Base-by-base conservation (phyloP, 2,329 filamentous ascomycete genomes). In the Westerdykella sp. region DNA sequence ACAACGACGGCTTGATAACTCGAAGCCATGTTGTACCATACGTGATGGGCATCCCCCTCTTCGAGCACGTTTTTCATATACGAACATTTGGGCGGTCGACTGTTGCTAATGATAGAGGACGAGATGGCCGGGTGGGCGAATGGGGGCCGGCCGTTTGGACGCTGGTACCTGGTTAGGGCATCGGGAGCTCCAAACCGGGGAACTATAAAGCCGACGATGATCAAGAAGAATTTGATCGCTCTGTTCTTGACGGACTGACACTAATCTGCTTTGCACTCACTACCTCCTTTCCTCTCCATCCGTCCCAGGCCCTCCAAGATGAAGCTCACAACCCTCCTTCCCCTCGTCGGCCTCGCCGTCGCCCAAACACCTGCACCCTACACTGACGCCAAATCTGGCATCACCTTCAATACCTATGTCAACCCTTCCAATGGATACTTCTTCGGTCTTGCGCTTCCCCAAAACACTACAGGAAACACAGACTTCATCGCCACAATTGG, bases 401-500 rank as follows among this genome's bases (percentile, higher is more conserved):
- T 62, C 31, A 55, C 57, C 2, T 60, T 62, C 51, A 54, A 52
- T 36, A 42, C 46, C 16, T 53, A 53, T 40, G 34, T 63, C 25
- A 48, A 59, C 21, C 55, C 47, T 37, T 68, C 62, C 6, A 42
- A 37, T 41, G 68, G 67, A 12, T 75, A 68, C 51, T 68, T 64
- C 40, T 74, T 77, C 44, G 74, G 73, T 46, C 63, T 79, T 22
- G 73, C 72, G 1, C 57, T 76, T 1, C 75, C 76, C 1, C 40
- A 40, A 12, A 51, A 55, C 21, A 62, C 68, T 38, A 69, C 62
- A 5, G 55, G 69, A 13, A 68, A 59, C 2, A 68, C 69, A 6
- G 76, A 79, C 55, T 72, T 79, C 47, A 76, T 79, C 47, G 73
- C 71, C 7, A 72, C 77, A 46, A 65, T 80, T 37, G 69, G 75